phyloP scores from a whole-genome alignment of 2,329 filamentous ascomycete species.

The Emmonsia crescens region DNA sequence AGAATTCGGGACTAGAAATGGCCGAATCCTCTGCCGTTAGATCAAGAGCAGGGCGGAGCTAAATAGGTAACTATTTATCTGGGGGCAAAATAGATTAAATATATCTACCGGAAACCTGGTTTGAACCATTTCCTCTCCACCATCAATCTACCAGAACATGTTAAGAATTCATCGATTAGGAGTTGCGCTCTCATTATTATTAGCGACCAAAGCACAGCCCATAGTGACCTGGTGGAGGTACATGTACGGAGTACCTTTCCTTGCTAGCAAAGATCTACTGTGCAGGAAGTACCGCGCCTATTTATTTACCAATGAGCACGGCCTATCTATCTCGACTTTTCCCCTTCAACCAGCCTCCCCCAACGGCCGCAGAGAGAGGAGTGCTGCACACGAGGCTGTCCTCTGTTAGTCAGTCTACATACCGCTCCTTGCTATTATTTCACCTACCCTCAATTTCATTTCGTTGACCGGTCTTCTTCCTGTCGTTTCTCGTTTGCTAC shows the following conservation, averaged over 20 bases:
- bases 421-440: neutral
- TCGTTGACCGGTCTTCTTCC: neutral
- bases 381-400: neutral
- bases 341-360: neutral
- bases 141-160: too few species aligned
- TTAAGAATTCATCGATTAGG: too few species aligned
- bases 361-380: neutral
- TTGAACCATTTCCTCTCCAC: too few species aligned
- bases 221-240: neutral
- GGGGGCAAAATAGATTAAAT: too few species aligned
- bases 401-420: neutral
- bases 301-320: neutral
- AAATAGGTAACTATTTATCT: too few species aligned
- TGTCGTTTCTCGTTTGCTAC: neutral
- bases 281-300: neutral
- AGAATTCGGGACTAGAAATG: too few species aligned
- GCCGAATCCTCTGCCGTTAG: too few species aligned
- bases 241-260: too few species aligned
- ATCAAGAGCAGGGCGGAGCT: too few species aligned
- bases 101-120: too few species aligned
- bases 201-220: neutral
- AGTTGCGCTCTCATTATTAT: neutral
- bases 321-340: neutral
- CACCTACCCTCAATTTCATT: neutral
- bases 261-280: neutral